These are phyloP conservation scores for Seiridium cupressi DNA, from an alignment of 2,329 filamentous ascomycete species.

Conservation along the genomic window DNA sequence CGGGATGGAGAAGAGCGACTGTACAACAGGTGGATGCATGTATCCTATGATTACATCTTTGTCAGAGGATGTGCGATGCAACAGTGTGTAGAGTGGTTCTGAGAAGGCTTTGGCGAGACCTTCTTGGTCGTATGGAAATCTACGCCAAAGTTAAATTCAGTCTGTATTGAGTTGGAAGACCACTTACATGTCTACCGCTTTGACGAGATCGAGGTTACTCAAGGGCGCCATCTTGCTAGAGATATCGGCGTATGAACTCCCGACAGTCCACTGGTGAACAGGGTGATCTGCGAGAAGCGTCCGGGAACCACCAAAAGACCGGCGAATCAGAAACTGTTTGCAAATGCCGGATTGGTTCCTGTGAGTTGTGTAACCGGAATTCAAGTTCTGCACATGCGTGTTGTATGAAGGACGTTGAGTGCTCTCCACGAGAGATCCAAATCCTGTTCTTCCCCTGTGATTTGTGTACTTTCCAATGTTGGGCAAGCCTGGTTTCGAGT, in stretches of 20 bases:
- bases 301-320: too few species aligned
- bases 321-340: too few species aligned
- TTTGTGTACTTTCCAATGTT: background rate
- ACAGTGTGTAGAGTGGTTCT: conserved; percentile 64
- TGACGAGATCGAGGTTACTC: conserved; percentile 50
- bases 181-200: conserved; percentile 54
- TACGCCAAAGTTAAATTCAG: conserved; percentile 29
- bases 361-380: too few species aligned
- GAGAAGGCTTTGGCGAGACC: conserved; percentile 49
- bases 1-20: conserved; percentile 47
- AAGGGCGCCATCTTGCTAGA: conserved; percentile 14
- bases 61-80: conserved; percentile 21
- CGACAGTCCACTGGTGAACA: too few species aligned
- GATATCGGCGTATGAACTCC: too few species aligned
- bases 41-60: conserved; percentile 50
- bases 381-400: too few species aligned
- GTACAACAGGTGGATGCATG: conserved; percentile 49
- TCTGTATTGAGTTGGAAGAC: background rate
- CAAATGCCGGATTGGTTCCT: too few species aligned
- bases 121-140: conserved; percentile 73
- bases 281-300: too few species aligned
- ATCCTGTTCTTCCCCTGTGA: too few species aligned
- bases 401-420: too few species aligned
- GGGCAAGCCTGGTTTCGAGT: background rate
- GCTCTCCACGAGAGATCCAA: too few species aligned